A percentile compares a stretch with the other conserved stretches of the same genome.
These are phyloP conservation scores for Neophaeococcomyces mojaviensis DNA, from an alignment of 2,329 filamentous ascomycete species.

Conservation along the genomic window DNA sequence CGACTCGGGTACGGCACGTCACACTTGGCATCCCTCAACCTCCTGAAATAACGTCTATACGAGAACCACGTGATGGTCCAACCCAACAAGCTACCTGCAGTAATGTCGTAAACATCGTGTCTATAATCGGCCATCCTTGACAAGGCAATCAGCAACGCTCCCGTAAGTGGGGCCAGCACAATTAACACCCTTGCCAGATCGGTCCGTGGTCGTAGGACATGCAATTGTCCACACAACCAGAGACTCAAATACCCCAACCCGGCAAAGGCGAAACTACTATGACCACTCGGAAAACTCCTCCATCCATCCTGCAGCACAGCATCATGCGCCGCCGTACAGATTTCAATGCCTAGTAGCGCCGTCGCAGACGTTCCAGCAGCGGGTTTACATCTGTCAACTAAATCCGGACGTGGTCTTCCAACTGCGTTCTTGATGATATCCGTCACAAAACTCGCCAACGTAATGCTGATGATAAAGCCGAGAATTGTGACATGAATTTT, in stretches of 20 bases:
- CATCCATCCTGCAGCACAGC: slow-evolving; percentile 57
- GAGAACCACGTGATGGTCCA: slow-evolving; percentile 49
- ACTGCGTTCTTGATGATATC: slow-evolving; percentile 87
- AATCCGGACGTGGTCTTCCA: slow-evolving; percentile 74
- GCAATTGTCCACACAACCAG: slow-evolving; percentile 47
- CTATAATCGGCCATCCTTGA: slow-evolving; percentile 57
- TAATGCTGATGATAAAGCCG: slow-evolving; percentile 67
- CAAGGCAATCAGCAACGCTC: slow-evolving; percentile 53
- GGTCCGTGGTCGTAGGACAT: slow-evolving; percentile 50
- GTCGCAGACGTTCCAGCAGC: slow-evolving; percentile 48
- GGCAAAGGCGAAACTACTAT: slow-evolving; percentile 54
- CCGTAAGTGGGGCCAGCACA: slow-evolving; percentile 48
- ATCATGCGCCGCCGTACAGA: slow-evolving; percentile 44
- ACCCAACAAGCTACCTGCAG: slow-evolving; percentile 48
- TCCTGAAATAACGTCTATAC: slow-evolving; percentile 55
- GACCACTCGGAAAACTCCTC: slow-evolving; percentile 58
- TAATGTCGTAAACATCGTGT: slow-evolving; percentile 58
- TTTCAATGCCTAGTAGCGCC: slow-evolving; percentile 42
- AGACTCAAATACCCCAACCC: slow-evolving; percentile 53
- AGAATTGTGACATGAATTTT: slow-evolving; percentile 82
- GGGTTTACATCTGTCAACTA: slow-evolving; percentile 82
- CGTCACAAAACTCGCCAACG: slow-evolving; percentile 74
- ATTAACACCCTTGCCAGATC: slow-evolving; percentile 50
- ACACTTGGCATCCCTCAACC: slow-evolving; percentile 43
- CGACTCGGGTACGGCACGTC: slow-evolving; percentile 40